A percentile compares a stretch with the other conserved stretches of the same genome.
phyloP scores from a whole-genome alignment of 331 rosid genomes.

The Arachis monticola region DNA sequence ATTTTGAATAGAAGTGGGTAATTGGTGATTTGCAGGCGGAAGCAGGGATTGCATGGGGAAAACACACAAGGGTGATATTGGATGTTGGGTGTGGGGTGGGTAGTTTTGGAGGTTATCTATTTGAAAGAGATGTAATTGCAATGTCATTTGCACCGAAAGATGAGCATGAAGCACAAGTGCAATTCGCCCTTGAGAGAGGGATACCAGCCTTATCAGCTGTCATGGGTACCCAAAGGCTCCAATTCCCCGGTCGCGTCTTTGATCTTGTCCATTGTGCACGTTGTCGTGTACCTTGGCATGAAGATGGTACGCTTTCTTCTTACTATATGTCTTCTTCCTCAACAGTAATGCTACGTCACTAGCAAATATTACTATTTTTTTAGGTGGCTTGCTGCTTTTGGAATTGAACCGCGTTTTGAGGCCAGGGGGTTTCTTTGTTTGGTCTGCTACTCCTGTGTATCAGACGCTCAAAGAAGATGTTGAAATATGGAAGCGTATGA shows the following conservation, averaged over 20 bases:
- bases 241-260: slow-evolving; percentile 70
- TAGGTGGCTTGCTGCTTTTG: slow-evolving; percentile 79
- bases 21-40: slow-evolving; percentile 52
- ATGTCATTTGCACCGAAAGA: slow-evolving; percentile 90
- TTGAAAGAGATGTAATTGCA: slow-evolving; percentile 71
- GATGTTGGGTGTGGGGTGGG: slow-evolving; percentile 92
- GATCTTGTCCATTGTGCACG: slow-evolving; percentile 80
- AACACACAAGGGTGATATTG: slow-evolving; percentile 64
- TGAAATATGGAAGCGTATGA: slow-evolving; percentile 71
- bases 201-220: slow-evolving; percentile 79
- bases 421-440: slow-evolving; percentile 80
- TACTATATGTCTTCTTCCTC: no score
- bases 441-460: slow-evolving; percentile 93
- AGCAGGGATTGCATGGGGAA: slow-evolving; percentile 65
- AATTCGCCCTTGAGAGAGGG: slow-evolving; percentile 85
- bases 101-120: slow-evolving; percentile 77
- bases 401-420: slow-evolving; percentile 76
- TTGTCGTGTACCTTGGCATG: slow-evolving; percentile 86
- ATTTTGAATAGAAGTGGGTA: no score
- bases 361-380: no score
- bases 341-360: no score
- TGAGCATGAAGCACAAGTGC: slow-evolving; percentile 89
- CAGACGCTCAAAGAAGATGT: slow-evolving; percentile 72
- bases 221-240: slow-evolving; percentile 85
- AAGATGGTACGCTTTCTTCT: slow-evolving; percentile 48